Conservation (phyloP, 2,329 filamentous ascomycete species). For the Talaromyces sp. region DNA sequence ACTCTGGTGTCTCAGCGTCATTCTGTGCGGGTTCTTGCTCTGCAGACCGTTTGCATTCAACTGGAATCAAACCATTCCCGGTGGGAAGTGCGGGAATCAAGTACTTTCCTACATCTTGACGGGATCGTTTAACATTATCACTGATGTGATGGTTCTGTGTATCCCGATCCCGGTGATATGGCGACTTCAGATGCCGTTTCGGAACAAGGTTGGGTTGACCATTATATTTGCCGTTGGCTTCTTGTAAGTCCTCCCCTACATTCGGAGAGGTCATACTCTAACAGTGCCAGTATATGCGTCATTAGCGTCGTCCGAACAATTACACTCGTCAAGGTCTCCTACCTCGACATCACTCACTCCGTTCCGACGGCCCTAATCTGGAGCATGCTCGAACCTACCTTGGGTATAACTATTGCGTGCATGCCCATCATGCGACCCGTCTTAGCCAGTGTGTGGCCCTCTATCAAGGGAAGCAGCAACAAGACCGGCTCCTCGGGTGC, state of each 20-base stretch:
- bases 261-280: neutral
- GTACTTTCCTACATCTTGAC: conserved; percentile 25
- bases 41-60: neutral
- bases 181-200: conserved; percentile 25
- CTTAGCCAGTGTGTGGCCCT: neutral
- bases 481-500: neutral
- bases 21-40: neutral
- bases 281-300: conserved; percentile 22
- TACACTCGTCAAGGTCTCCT: conserved; percentile 24
- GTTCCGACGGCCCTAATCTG: conserved; percentile 25
- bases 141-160: conserved; percentile 24
- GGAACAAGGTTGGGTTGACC: conserved; percentile 24
- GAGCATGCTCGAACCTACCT: conserved; percentile 27
- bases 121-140: conserved; percentile 26
- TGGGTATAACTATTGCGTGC: conserved; percentile 25
- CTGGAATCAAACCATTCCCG: conserved; percentile 11
- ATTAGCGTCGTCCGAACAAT: conserved; percentile 27
- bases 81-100: conserved; percentile 23
- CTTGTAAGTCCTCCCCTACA: conserved; percentile 22
- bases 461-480: conserved; percentile 16
- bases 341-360: conserved; percentile 20
- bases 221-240: conserved; percentile 26
- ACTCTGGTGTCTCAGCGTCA: neutral
- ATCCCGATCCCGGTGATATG: conserved; percentile 27
- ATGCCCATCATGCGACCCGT: conserved; percentile 27